Base-by-base conservation (phyloP, 2,329 filamentous ascomycete species). In the Fusarium denticulatum region DNA sequence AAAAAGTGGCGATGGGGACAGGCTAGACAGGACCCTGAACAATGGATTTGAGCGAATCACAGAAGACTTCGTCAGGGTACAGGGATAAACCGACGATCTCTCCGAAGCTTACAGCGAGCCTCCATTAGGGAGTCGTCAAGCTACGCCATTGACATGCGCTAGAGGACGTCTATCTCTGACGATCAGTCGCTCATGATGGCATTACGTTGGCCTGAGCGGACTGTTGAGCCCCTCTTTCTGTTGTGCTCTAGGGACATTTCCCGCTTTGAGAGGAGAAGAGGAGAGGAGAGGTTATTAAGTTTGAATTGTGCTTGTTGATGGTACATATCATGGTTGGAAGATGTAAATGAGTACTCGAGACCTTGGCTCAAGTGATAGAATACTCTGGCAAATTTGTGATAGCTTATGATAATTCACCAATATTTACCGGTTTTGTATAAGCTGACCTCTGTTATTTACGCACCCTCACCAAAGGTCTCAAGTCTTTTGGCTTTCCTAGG, bases 21-120 rank as follows among this genome's bases (percentile, higher is more conserved):
- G n/a, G n/a, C n/a, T n/a, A n/a, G n/a, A n/a, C n/a, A 72, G 73
- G 76, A 78, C 76, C 76, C 76, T 78, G 76, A 75, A 68, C 32
- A 60, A 72, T 36, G n/a, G 22, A 36, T 18, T 39, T 12, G 6
- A 49, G 36, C 71, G 43, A 73, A 73, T 73, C 45, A 74, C 45
- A 67, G 36, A 46, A 37, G 24, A 30, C 42, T 49, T 68, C 55
- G 60, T 63, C 57, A 66, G 58, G 45, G 42, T 16, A 49, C 61
- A 73, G 57, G 66, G 70, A 71, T 49, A 60, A 32, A 50, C 53
- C 30, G 57, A 69, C 52, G 72, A 74, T 75, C 67, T 55, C 55
- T 67, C 74, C 52, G 64, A 69, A 73, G 64, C 60, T 71, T 71
- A 67, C 72, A 59, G 56, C 10, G 46, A 60, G 63, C 39, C 43